A percentile compares a stretch with the other conserved stretches of the same genome.
Conservation (phyloP, 805 yeast genomes). For the Naumovozyma dairenensis region DNA sequence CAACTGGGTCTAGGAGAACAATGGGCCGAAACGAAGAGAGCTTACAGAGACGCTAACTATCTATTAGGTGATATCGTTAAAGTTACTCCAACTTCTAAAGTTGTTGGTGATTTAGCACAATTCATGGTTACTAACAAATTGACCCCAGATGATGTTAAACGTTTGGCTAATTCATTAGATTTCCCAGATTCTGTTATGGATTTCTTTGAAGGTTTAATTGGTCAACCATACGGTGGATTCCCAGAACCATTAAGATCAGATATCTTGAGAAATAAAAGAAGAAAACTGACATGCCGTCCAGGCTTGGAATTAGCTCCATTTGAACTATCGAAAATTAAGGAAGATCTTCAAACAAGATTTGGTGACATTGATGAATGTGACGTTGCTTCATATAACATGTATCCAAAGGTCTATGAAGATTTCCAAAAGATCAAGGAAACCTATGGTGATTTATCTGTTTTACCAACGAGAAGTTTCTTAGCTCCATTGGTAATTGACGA, state of each 20-base stretch:
- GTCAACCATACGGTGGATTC: conserved; percentile 99
- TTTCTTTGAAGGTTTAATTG: conserved; percentile 98
- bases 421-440: conserved; percentile 63
- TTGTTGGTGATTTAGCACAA: conserved; percentile 99
- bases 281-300: conserved; percentile 81
- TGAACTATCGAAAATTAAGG: conserved; percentile 60
- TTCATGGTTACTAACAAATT: conserved; percentile 96
- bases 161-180: conserved; percentile 82
- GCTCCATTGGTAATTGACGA: conserved; percentile 82
- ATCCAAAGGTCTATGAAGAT: conserved; percentile 92
- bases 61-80: conserved; percentile 94
- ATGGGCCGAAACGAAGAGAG: conserved; percentile 93
- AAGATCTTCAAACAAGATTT: conserved; percentile 67
- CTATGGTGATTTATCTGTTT: conserved; percentile 87
- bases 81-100: conserved; percentile 99
- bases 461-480: conserved; percentile 87
- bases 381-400: conserved; percentile 93
- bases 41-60: conserved; percentile 83
- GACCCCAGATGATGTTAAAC: conserved; percentile 71
- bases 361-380: conserved; percentile 78
- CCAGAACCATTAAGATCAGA: conserved; percentile 97
- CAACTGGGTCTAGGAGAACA: conserved; percentile 95
- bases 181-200: conserved; percentile 98
- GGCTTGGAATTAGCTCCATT: conserved; percentile 84
- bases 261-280: conserved; percentile 83